Conservation (phyloP, 495 filamentous ascomycete genomes). For the Neurospora sublineolata region DNA sequence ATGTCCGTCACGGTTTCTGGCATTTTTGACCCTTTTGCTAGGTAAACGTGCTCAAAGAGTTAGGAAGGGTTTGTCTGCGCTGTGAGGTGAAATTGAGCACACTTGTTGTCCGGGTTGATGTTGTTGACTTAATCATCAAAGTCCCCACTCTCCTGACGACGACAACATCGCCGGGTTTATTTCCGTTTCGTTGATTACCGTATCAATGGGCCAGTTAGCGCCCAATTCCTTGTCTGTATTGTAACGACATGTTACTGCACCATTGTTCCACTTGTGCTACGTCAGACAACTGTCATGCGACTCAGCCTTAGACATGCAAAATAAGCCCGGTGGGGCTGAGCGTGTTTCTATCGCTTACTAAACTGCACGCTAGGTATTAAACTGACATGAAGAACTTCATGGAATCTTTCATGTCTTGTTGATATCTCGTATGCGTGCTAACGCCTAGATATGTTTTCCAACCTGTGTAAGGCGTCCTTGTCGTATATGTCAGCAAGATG, state of each 20-base stretch:
- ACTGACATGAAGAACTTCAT: background rate
- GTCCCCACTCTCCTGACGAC: background rate
- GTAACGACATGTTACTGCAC: background rate
- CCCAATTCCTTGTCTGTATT: background rate
- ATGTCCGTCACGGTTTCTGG: background rate
- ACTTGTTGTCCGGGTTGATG: background rate
- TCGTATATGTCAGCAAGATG: background rate
- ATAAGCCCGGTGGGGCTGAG: background rate
- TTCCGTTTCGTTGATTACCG: background rate
- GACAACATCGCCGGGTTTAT: background rate
- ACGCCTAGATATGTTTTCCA: background rate
- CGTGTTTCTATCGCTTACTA: background rate
- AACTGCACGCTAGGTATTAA: background rate
- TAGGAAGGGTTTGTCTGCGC: background rate
- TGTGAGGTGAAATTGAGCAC: background rate
- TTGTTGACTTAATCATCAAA: background rate
- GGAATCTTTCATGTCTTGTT: background rate
- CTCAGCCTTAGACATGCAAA: background rate
- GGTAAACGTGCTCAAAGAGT: background rate
- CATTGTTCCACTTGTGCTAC: background rate
- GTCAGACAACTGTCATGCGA: background rate
- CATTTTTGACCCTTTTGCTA: background rate
- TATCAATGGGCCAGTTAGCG: background rate
- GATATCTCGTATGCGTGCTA: background rate
- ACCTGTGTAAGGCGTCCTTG: background rate